Evolutionary conservation across 2,329 filamentous ascomycete genomes (phyloP).

Genomic region (Diaporthe sp.): DNA sequence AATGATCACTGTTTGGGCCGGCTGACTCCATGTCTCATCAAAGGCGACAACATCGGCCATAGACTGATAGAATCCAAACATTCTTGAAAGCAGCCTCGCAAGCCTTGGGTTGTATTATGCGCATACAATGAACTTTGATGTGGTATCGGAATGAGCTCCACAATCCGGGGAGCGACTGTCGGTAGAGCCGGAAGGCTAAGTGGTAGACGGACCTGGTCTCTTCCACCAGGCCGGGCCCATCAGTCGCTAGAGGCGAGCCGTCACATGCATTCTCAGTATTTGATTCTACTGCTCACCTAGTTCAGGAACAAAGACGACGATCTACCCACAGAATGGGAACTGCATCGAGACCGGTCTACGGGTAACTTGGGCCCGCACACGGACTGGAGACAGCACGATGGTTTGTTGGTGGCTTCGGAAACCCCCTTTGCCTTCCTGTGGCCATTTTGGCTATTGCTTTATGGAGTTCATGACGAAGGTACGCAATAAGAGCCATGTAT

Average conservation of each 20-base stretch:
- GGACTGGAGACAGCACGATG: neutral
- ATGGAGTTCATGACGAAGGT: too few species aligned
- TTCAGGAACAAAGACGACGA: constrained; percentile 7
- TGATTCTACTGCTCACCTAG: neutral
- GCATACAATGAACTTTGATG: neutral
- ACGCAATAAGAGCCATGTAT: constrained; percentile 6
- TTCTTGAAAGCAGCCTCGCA: neutral
- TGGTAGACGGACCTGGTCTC: neutral
- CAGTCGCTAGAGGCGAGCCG: constrained; percentile 13
- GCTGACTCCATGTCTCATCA: too few species aligned
- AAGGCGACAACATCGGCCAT: neutral
- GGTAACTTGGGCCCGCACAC: constrained; percentile 10
- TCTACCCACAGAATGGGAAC: constrained; percentile 4
- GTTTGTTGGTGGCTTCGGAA: neutral
- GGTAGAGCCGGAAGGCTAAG: constrained; percentile 5
- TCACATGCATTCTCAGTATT: neutral
- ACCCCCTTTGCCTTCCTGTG: neutral
- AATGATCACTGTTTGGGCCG: neutral
- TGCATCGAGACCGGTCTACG: constrained; percentile 10
- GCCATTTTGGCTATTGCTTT: neutral
- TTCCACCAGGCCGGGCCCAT: constrained; percentile 1
- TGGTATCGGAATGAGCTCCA: neutral
- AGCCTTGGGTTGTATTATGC: too few species aligned
- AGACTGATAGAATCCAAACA: neutral
- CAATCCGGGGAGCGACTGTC: neutral